These are phyloP conservation scores for Sphaerulina musiva DNA, from an alignment of 2,329 filamentous ascomycete species.

Conservation along the genomic window DNA sequence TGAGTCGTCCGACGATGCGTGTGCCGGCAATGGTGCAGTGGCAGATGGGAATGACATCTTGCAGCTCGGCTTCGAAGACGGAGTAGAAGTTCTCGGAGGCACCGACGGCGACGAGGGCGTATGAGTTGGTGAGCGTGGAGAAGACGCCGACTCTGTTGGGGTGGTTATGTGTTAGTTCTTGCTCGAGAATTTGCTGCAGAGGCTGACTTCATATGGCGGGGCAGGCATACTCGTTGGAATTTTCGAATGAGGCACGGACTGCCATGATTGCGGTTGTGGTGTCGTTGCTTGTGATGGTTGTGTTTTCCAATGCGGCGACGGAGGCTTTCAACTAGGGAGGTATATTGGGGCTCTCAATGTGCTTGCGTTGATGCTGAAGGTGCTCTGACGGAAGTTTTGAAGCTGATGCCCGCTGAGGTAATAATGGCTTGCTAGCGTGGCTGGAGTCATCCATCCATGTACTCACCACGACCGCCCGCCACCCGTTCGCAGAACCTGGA, in stretches of 20 bases:
- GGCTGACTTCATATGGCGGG: slow-evolving; percentile 18
- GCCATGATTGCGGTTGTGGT: slow-evolving; percentile 40
- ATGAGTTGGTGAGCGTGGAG: slow-evolving; percentile 92
- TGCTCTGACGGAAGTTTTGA: neutral
- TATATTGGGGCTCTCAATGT: neutral
- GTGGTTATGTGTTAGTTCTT: slow-evolving; percentile 1
- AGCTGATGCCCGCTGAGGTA: neutral
- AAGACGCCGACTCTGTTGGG: slow-evolving; percentile 85
- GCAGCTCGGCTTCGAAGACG: slow-evolving; percentile 94
- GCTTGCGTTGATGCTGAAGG: neutral
- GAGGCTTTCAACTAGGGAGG: neutral
- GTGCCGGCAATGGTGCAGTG: slow-evolving; percentile 95
- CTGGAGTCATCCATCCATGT: neutral
- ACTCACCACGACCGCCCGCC: neutral
- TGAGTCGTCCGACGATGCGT: slow-evolving; percentile 90
- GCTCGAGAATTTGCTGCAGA: slow-evolving; percentile 13
- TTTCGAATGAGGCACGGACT: slow-evolving; percentile 65
- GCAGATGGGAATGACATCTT: slow-evolving; percentile 95
- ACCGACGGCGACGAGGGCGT: slow-evolving; percentile 87
- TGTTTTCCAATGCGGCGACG: slow-evolving; percentile 7
- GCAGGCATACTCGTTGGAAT: slow-evolving; percentile 73
- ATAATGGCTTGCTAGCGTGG: neutral
- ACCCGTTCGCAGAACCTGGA: neutral
- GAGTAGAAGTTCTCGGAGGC: slow-evolving; percentile 99
- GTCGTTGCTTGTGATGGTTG: slow-evolving; percentile 5